Evolutionary conservation across 495 filamentous ascomycete genomes (phyloP).

Genomic region (Lindgomyces ingoldianus): DNA sequence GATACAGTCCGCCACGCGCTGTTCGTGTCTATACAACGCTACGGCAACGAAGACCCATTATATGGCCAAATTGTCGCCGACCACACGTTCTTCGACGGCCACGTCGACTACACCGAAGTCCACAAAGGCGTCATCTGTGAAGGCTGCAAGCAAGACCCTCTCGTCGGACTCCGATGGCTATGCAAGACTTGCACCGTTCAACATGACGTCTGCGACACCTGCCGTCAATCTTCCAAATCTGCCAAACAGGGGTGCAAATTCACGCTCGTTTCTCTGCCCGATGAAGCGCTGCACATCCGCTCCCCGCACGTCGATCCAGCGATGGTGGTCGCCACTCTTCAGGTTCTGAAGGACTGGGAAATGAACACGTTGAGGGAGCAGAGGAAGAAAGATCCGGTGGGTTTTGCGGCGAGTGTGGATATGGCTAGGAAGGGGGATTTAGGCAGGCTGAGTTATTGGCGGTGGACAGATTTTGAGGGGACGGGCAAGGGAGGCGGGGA

Average conservation of each 20-base stretch:
- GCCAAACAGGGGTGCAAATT: constrained; percentile 11
- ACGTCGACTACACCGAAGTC: constrained; percentile 13
- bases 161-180: constrained; percentile 23
- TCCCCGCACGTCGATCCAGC: constrained; percentile 1
- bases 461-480: constrained; percentile 11
- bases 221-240: constrained; percentile 1
- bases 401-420: constrained; percentile 8
- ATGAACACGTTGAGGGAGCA: constrained; percentile 14
- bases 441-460: constrained; percentile 23
- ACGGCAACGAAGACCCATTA: constrained; percentile 8
- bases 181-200: constrained; percentile 26
- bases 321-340: constrained; percentile 26
- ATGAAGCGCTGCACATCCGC: constrained; percentile 30
- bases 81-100: constrained; percentile 30
- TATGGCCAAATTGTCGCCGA: constrained; percentile 32
- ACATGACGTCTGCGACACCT: constrained; percentile 25
- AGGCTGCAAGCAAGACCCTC: constrained; percentile 8
- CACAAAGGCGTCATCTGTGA: constrained; percentile 4
- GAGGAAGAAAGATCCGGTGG: constrained; percentile 18
- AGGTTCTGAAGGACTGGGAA: constrained; percentile 34
- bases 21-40: constrained; percentile 12
- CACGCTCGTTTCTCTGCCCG: constrained; percentile 21
- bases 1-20: constrained; percentile 31
- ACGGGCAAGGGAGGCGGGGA: background rate
- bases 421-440: constrained; percentile 20